phyloP scores from a whole-genome alignment of 495 filamentous ascomycete species.

The Thermochaetoides thermophila region DNA sequence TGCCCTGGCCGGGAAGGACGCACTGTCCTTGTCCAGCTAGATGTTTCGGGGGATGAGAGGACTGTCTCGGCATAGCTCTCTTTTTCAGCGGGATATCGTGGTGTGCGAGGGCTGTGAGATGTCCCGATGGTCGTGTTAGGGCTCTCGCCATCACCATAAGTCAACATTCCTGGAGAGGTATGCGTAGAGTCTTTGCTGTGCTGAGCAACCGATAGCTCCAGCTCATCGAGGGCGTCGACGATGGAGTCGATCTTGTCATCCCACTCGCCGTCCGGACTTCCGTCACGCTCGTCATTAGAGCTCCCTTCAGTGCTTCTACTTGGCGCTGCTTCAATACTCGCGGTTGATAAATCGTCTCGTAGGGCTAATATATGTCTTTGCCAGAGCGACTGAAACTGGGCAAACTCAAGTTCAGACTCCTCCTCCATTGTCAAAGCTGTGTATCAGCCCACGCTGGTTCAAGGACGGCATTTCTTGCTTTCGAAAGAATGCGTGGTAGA shows the following conservation, averaged over 20 bases:
- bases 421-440: neutral
- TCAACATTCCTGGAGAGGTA: no score
- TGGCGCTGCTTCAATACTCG: constrained; percentile 7
- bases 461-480: no score
- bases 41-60: constrained; percentile 8
- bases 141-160: no score
- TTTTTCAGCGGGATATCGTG: constrained; percentile 10
- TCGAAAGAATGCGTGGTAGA: no score
- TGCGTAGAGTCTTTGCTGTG: no score
- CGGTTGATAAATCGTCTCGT: constrained; percentile 6
- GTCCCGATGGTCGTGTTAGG: no score
- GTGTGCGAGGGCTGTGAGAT: constrained; percentile 9
- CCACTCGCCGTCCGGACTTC: constrained; percentile 3
- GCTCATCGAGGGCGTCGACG: constrained; percentile 12
- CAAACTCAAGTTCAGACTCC: constrained; percentile 2
- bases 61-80: constrained; percentile 12
- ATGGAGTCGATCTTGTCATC: constrained; percentile 12
- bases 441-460: no score
- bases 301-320: neutral
- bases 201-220: no score
- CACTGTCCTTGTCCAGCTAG: constrained; percentile 7
- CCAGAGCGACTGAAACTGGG: constrained; percentile 10
- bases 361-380: constrained; percentile 7
- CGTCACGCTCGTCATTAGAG: constrained; percentile 2
- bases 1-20: neutral